These are phyloP conservation scores for Aspergillus baeticus DNA, from an alignment of 495 filamentous ascomycete species.

Conservation along the genomic window DNA sequence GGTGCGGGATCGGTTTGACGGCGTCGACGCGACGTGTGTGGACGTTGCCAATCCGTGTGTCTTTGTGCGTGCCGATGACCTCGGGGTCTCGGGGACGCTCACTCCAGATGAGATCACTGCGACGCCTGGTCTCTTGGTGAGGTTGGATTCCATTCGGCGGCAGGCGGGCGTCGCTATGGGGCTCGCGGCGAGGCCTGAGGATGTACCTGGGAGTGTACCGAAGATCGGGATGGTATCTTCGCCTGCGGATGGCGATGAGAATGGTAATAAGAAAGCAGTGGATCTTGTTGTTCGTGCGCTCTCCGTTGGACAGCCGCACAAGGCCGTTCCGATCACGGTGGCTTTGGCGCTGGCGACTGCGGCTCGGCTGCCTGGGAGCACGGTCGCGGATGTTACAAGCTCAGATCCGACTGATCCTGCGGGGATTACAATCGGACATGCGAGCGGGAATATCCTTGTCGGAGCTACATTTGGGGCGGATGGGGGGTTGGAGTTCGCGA, in stretches of 20 bases:
- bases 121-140: conserved; percentile 43
- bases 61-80: conserved; percentile 55
- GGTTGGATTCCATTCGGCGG: conserved; percentile 60
- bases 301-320: conserved; percentile 60
- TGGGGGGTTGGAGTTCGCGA: conserved; percentile 42
- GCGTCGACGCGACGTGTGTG: conserved; percentile 54
- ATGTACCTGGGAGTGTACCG: conserved; percentile 57
- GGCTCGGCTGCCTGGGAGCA: conserved; percentile 33
- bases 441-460: conserved; percentile 60
- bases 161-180: conserved; percentile 65
- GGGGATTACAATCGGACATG: conserved; percentile 57
- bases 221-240: conserved; percentile 64
- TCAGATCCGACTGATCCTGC: conserved; percentile 25
- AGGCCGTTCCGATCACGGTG: conserved; percentile 61
- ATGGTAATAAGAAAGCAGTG: conserved; percentile 10
- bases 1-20: conserved; percentile 50
- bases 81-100: conserved; percentile 49
- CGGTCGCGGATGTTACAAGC: conserved; percentile 32
- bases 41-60: conserved; percentile 69
- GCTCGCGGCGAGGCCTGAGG: conserved; percentile 39
- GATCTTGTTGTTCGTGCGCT: conserved; percentile 48
- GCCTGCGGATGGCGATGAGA: conserved; percentile 21
- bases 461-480: conserved; percentile 41
- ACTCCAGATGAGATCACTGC: conserved; percentile 52
- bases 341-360: conserved; percentile 62